phyloP scores from a whole-genome alignment of 2,329 filamentous ascomycete genomes.

The Cylindrodendrum hubeiense region DNA sequence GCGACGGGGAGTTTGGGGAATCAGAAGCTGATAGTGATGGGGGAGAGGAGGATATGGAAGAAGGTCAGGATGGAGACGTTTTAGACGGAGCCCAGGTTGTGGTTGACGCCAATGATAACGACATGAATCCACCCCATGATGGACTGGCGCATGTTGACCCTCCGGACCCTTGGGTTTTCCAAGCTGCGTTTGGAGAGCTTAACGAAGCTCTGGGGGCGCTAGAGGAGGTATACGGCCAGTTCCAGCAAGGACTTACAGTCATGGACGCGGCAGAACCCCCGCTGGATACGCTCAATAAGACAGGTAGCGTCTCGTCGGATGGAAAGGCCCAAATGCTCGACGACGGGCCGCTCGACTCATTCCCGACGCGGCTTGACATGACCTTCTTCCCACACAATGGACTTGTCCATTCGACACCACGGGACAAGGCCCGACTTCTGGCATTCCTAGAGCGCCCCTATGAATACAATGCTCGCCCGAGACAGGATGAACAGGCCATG shows the following conservation, averaged over 20 bases:
- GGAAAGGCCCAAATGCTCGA: neutral
- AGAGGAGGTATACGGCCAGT: neutral
- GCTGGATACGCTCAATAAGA: neutral
- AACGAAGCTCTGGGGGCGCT: neutral
- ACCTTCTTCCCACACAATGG: conserved; percentile 52
- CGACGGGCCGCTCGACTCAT: neutral
- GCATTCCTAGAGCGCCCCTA: conserved; percentile 35
- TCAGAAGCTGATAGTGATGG: conserved; percentile 34
- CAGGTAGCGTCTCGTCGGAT: neutral
- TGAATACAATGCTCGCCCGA: conserved; percentile 31
- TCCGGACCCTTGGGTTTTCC: neutral
- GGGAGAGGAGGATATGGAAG: conserved; percentile 36
- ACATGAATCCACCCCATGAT: conserved; percentile 11
- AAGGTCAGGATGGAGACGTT: conserved; percentile 26
- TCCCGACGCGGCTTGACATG: conserved; percentile 45
- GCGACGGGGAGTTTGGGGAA: conserved; percentile 33
- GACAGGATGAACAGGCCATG: conserved; percentile 20
- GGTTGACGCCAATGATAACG: conserved; percentile 34
- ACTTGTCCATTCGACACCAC: conserved; percentile 30
- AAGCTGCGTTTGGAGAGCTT: conserved; percentile 1
- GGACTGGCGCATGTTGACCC: neutral
- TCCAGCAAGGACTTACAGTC: neutral
- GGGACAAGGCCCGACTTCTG: conserved; percentile 27
- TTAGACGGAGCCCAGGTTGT: conserved; percentile 33
- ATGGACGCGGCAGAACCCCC: neutral